phyloP scores from a whole-genome alignment of 768 basidiomycete genomes.

The Boletus vinaceobasis region DNA sequence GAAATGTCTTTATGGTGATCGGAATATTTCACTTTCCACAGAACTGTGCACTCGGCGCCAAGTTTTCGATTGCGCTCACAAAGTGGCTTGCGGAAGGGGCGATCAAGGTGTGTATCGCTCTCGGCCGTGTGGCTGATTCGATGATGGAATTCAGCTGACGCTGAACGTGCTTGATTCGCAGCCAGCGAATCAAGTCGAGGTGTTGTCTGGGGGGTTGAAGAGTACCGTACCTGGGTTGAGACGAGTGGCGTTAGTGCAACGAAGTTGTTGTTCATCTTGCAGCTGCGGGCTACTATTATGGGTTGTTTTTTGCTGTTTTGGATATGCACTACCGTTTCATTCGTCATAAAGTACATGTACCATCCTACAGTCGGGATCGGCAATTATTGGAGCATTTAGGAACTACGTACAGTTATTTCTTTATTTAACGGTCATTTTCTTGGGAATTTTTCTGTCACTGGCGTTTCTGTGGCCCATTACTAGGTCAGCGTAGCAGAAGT shows the following conservation, averaged over 20 bases:
- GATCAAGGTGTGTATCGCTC: conserved; percentile 16
- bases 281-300: not conserved
- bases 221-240: conserved; percentile 32
- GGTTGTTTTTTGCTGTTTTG: too few species aligned
- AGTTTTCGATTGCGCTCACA: conserved; percentile 9
- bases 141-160: not conserved
- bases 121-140: too few species aligned
- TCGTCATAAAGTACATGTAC: too few species aligned
- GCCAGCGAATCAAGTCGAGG: conserved; percentile 38
- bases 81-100: conserved; percentile 13
- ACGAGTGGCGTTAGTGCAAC: conserved; percentile 32
- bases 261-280: conserved; percentile 33
- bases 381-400: too few species aligned
- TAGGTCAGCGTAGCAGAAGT: too few species aligned
- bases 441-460: too few species aligned
- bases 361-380: too few species aligned
- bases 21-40: conserved; percentile 3
- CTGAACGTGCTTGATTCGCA: not conserved
- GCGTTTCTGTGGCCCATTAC: too few species aligned
- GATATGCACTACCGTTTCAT: too few species aligned
- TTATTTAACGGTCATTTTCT: too few species aligned
- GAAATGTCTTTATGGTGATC: not conserved
- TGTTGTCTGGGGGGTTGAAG: conserved; percentile 36
- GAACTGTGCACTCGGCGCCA: conserved; percentile 2
- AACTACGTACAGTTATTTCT: too few species aligned